phyloP scores from a whole-genome alignment of 2,329 filamentous ascomycete genomes.

The Lasiodiplodia sp. region DNA sequence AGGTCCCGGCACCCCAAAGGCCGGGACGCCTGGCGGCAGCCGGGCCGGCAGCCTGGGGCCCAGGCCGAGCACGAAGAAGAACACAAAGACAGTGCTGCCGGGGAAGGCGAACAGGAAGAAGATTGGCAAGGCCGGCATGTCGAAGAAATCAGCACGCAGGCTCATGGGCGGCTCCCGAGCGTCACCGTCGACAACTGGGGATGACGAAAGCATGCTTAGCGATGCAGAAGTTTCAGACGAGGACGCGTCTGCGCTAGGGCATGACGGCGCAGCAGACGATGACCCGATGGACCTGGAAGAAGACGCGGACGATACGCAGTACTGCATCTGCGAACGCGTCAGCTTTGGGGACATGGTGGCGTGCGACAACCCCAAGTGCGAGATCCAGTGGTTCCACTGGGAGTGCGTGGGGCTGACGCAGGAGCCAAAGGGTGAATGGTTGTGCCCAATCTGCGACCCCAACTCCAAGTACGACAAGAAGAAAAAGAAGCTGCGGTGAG shows the following conservation, averaged over 20 bases:
- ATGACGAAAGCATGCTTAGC: constrained; percentile 63
- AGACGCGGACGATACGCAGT: constrained; percentile 77
- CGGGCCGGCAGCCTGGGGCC: constrained; percentile 69
- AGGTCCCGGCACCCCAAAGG: constrained; percentile 68
- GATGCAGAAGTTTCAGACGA: constrained; percentile 58
- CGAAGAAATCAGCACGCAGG: constrained; percentile 45
- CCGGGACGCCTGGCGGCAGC: constrained; percentile 56
- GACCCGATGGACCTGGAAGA: constrained; percentile 73
- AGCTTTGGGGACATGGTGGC: constrained; percentile 90
- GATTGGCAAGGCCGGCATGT: constrained; percentile 43
- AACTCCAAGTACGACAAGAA: constrained; percentile 46
- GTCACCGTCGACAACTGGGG: constrained; percentile 51
- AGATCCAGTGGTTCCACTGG: constrained; percentile 90
- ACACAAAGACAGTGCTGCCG: constrained; percentile 63
- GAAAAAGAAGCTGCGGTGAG: constrained; percentile 49
- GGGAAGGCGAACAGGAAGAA: constrained; percentile 54
- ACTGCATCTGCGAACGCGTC: constrained; percentile 83
- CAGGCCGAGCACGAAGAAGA: constrained; percentile 52
- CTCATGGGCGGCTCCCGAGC: constrained; percentile 46
- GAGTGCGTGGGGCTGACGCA: constrained; percentile 60
- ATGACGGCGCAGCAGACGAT: constrained; percentile 77
- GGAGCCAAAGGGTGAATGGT: constrained; percentile 59
- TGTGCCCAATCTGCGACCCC: constrained; percentile 48
- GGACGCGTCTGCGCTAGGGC: constrained; percentile 41
- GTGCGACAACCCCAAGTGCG: constrained; percentile 83